phyloP scores from a whole-genome alignment of 495 filamentous ascomycete species.

The Platismatia glauca region DNA sequence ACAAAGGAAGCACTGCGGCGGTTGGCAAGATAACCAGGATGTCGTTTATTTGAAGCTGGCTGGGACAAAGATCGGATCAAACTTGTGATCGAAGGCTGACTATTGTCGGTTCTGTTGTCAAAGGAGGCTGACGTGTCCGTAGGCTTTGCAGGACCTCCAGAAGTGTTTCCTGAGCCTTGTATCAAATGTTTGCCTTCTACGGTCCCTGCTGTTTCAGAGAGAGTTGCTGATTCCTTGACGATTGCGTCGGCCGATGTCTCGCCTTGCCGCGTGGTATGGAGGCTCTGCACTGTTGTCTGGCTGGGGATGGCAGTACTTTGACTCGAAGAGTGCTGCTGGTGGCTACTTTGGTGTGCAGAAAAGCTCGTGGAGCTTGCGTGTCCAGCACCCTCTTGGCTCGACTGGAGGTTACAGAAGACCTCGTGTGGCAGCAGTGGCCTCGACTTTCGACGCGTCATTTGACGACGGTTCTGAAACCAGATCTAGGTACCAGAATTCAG shows the following conservation, averaged over 20 bases:
- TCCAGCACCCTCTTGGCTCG: slow-evolving; percentile 16
- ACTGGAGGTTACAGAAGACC: slow-evolving; percentile 40
- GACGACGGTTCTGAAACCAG: slow-evolving; percentile 98
- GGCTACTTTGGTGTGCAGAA: slow-evolving; percentile 4
- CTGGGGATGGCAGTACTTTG: slow-evolving; percentile 7
- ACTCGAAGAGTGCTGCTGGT: slow-evolving; percentile 12
- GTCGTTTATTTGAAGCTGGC: slow-evolving; percentile 2
- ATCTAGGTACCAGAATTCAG: slow-evolving; percentile 49
- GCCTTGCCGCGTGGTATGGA: not conserved
- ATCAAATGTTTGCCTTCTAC: not conserved
- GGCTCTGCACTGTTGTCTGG: slow-evolving; percentile 2
- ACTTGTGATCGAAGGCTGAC: not conserved
- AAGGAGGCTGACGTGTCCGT: not conserved
- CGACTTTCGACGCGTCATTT: slow-evolving; percentile 85
- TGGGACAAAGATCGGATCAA: slow-evolving; percentile 8
- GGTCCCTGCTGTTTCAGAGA: not conserved
- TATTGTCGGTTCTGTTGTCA: not conserved
- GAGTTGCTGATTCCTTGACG: not conserved
- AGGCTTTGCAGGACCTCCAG: not conserved
- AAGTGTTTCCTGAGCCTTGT: not conserved
- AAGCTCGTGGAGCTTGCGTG: slow-evolving; percentile 10
- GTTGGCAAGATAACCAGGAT: slow-evolving; percentile 33
- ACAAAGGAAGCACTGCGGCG: slow-evolving; percentile 33
- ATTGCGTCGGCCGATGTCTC: not conserved
- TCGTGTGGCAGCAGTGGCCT: slow-evolving; percentile 79